phyloP scores from a whole-genome alignment of 2,329 filamentous ascomycete genomes.

The Hypoxylon sp. region DNA sequence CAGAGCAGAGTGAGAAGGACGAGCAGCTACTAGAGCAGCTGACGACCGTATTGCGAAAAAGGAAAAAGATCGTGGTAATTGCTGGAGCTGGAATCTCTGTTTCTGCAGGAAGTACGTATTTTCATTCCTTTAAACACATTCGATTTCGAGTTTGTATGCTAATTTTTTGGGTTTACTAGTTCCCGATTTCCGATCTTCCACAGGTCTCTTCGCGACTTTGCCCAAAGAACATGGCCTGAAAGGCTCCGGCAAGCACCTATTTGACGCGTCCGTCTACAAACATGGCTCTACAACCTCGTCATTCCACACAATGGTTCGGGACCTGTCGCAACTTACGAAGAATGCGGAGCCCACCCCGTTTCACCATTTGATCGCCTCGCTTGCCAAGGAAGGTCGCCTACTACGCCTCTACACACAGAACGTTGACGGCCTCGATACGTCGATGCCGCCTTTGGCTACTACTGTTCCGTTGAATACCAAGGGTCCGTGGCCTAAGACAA shows the following conservation, averaged over 20 bases:
- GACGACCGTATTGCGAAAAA: constrained; percentile 81
- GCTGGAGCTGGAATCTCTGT: constrained; percentile 98
- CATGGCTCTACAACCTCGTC: constrained; percentile 89
- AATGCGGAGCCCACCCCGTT: constrained; percentile 87
- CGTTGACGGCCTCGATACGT: constrained; percentile 93
- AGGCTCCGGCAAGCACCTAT: constrained; percentile 93
- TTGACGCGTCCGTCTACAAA: constrained; percentile 97
- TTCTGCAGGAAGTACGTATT: constrained; percentile 79
- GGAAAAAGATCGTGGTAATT: constrained; percentile 97
- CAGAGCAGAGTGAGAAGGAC: constrained; percentile 65
- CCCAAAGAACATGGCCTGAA: constrained; percentile 92
- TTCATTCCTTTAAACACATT: constrained; percentile 10
- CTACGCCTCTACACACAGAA: constrained; percentile 96
- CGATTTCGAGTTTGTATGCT: constrained; percentile 31
- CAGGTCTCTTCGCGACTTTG: constrained; percentile 88
- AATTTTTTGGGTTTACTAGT: constrained; percentile 65
- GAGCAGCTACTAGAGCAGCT: constrained; percentile 78
- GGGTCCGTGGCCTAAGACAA: constrained; percentile 91
- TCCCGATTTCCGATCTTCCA: constrained; percentile 94
- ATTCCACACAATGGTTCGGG: constrained; percentile 97
- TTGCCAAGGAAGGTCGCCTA: constrained; percentile 88
- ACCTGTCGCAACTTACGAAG: constrained; percentile 83
- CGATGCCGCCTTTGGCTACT: constrained; percentile 83
- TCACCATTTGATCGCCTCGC: constrained; percentile 91
- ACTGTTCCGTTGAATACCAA: constrained; percentile 84